Percentiles rank a stretch among this genome's conserved stretches.
Conservation (phyloP, 2,329 filamentous ascomycete species). For the Alternaria sp. region DNA sequence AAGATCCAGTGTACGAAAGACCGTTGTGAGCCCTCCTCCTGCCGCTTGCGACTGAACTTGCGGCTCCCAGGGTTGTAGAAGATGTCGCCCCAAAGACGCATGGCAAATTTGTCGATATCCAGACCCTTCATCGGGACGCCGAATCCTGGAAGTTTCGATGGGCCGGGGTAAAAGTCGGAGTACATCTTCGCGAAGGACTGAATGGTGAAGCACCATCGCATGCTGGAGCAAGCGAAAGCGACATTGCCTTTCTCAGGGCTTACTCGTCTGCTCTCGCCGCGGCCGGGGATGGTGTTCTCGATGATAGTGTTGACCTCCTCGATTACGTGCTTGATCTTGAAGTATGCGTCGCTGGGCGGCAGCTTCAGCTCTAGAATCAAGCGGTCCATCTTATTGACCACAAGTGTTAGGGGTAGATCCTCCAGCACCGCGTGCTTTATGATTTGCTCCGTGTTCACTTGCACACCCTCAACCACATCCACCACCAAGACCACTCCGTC, state of each 20-base stretch:
- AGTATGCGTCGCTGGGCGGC: conserved; percentile 94
- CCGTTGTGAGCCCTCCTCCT: conserved; percentile 80
- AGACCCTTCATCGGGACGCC: conserved; percentile 53
- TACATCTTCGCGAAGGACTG: conserved; percentile 97
- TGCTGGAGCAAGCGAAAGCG: conserved; percentile 89
- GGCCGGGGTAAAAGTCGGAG: conserved; percentile 79
- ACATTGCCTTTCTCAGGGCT: conserved; percentile 98
- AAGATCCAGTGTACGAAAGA: conserved; percentile 94
- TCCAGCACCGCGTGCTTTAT: conserved; percentile 95
- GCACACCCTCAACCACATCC: conserved; percentile 98
- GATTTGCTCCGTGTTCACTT: conserved; percentile 94
- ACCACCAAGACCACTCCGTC: conserved; percentile 94
- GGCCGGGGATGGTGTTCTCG: conserved; percentile 81
- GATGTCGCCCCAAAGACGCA: conserved; percentile 91
- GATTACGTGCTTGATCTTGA: conserved; percentile 98
- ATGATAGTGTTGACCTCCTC: conserved; percentile 98
- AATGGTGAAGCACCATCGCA: conserved; percentile 97
- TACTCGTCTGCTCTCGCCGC: conserved; percentile 77
- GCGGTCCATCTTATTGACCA: conserved; percentile 97
- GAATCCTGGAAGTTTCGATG: conserved; percentile 40
- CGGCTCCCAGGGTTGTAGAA: conserved; percentile 92
- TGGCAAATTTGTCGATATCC: conserved; percentile 81
- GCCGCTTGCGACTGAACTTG: conserved; percentile 86
- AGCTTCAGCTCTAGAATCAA: conserved; percentile 93
- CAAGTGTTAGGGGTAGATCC: conserved; percentile 83